phyloP scores from a whole-genome alignment of 306 rosid genomes.

The Ormosia semicastrata region DNA sequence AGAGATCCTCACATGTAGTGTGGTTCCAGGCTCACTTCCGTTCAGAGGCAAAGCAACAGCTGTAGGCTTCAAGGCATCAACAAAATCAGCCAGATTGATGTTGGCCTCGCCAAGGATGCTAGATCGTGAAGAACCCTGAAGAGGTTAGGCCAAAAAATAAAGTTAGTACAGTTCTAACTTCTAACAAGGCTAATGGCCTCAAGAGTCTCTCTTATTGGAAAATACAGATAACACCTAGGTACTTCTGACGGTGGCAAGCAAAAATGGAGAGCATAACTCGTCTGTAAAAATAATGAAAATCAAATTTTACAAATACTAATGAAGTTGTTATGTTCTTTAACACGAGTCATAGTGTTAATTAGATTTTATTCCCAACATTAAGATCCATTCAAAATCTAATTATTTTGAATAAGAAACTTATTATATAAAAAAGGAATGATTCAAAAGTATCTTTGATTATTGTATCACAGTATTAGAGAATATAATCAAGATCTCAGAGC shows the following conservation, averaged over 20 bases:
- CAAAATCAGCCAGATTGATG: conserved; percentile 90
- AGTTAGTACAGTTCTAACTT: conserved; percentile 35
- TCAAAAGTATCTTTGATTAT: conserved; percentile 5
- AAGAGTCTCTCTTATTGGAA: not conserved
- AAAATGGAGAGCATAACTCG: not conserved
- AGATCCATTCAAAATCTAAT: conserved; percentile 4
- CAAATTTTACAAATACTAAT: conserved; percentile 5
- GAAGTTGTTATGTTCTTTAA: not conserved
- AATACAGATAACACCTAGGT: not conserved
- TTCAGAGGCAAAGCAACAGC: conserved; percentile 67
- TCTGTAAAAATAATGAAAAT: conserved; percentile 12
- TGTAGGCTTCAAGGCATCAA: conserved; percentile 88
- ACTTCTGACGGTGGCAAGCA: conserved; percentile 18
- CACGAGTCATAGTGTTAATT: not conserved
- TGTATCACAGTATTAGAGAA: conserved; percentile 5
- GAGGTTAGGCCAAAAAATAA: conserved; percentile 39
- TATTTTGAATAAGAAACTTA: conserved; percentile 9
- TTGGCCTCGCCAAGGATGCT: conserved; percentile 91
- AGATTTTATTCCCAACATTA: conserved; percentile 6
- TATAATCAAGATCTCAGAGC: conserved; percentile 4
- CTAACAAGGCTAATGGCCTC: conserved; percentile 18
- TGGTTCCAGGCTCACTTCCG: conserved; percentile 82
- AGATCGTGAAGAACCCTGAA: conserved; percentile 93
- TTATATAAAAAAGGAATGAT: not conserved
- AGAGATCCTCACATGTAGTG: conserved; percentile 78